These are phyloP conservation scores for Kwoniella mangroviensis DNA, from an alignment of 768 basidiomycete species.

Conservation along the genomic window DNA sequence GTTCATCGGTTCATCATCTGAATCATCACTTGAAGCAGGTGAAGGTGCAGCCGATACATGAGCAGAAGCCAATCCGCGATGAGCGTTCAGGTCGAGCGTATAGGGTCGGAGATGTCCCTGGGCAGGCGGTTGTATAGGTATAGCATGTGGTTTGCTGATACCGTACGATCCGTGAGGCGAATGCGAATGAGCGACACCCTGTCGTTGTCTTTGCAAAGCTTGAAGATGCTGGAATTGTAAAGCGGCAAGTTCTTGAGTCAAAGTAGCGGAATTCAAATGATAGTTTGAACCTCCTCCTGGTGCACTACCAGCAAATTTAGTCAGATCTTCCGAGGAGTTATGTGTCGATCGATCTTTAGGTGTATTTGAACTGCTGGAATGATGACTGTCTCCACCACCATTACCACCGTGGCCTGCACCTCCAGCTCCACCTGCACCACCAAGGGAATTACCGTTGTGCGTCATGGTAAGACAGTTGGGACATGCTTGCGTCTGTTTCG, in stretches of 20 bases:
- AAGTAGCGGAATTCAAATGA: constrained; percentile 39
- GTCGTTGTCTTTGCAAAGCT: constrained; percentile 36
- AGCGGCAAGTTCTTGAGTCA: constrained; percentile 45
- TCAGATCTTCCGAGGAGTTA: constrained; percentile 53
- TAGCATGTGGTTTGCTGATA: constrained; percentile 11
- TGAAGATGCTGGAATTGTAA: constrained; percentile 50
- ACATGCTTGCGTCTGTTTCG: constrained; percentile 57
- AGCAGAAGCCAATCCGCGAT: constrained; percentile 39
- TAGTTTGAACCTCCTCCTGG: constrained; percentile 23
- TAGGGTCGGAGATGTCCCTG: constrained; percentile 37
- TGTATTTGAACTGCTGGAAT: constrained; percentile 53
- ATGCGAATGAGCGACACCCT: constrained; percentile 10
- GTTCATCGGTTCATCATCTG: constrained; percentile 50
- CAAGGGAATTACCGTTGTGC: constrained; percentile 23
- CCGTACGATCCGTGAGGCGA: constrained; percentile 6
- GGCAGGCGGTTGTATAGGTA: constrained; percentile 5
- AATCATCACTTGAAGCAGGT: constrained; percentile 51
- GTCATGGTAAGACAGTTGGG: constrained; percentile 52
- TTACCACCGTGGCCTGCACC: constrained; percentile 35
- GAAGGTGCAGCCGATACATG: constrained; percentile 52
- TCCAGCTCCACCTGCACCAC: constrained; percentile 20
- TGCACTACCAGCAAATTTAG: constrained; percentile 41
- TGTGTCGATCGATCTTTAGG: constrained; percentile 49
- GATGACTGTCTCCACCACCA: constrained; percentile 44
- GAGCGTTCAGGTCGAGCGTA: constrained; percentile 39